Base-by-base conservation (phyloP, 768 basidiomycete genomes). In the Termitomyces sp. region DNA sequence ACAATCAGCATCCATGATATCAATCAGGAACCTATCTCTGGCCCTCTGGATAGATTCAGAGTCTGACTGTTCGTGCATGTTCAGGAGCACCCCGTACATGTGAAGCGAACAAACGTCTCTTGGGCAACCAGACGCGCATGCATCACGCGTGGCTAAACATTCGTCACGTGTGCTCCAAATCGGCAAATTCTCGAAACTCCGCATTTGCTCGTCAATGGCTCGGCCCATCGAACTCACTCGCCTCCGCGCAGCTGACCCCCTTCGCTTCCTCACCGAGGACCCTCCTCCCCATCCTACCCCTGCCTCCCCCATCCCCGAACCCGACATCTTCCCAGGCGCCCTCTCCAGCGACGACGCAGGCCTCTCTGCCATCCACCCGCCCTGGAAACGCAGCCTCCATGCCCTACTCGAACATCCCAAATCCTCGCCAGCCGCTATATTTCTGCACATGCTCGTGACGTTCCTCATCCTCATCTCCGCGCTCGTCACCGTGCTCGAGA, bases 401-500 rank as follows among this genome's bases (percentile, higher is more conserved):
- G 77, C 83, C 52, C 77, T 95, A 21, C 81, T 95, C 61, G 93
- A 95, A 64, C 85, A 83, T 56, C 91, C 93, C 0, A 85, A 85
- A 6, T 86, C 89, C 0, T 91, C 89, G 0, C 71, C 79, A 0
- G 76, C 87, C 1, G 93, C 93, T 0, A 92, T 95, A 68, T 66
- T 89, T 23, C 68, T 94, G 2, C 90, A 94, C 68, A 73, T 89
- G 61, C 67, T 84, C 49, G 83, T 82, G 29, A 92, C 90, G 0
- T 78, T 77, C 12, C 76, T 90, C 41, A 94, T 95, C 59, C 67
- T 91, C 2, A 69, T 87, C 59, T 89, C 87, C 1, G 90, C 90
- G 1, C 60, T 89, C 38, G 82, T 92, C 27, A 92, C 90, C 0
- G 77, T 91, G 4, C 73, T 92, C 25, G 90, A 92, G 69, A 92